phyloP scores from a whole-genome alignment of 495 filamentous ascomycete genomes.

The Daldinia grandis region DNA sequence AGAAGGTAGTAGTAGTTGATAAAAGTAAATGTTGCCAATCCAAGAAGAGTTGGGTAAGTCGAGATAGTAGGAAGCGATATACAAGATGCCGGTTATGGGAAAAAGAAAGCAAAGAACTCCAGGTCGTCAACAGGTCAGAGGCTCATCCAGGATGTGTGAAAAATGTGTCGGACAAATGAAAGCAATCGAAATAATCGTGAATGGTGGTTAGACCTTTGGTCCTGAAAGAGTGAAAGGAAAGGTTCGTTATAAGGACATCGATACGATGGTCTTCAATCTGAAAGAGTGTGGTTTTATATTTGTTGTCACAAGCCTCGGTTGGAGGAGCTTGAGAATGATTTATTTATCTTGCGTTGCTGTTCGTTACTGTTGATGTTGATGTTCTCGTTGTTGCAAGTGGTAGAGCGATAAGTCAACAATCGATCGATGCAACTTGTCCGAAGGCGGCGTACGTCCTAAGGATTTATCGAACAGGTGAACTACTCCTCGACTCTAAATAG shows the following conservation, averaged over 20 bases:
- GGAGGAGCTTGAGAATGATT: conserved; percentile 24
- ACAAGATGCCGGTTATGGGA: conserved; percentile 53
- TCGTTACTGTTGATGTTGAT: conserved; percentile 11
- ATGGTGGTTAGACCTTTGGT: conserved; percentile 57
- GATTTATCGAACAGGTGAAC: conserved; percentile 22
- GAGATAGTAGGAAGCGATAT: conserved; percentile 52
- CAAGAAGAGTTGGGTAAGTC: conserved; percentile 44
- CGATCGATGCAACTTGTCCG: conserved; percentile 44
- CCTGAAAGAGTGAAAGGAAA: conserved; percentile 63
- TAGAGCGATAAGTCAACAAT: conserved; percentile 36
- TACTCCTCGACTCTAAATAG: conserved; percentile 24
- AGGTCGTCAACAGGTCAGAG: conserved; percentile 67
- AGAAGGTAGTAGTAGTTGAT: conserved; percentile 40
- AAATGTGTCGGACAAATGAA: conserved; percentile 65
- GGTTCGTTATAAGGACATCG: conserved; percentile 75
- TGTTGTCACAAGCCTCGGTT: conserved; percentile 45
- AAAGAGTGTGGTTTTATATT: conserved; percentile 52
- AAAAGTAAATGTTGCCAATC: conserved; percentile 28
- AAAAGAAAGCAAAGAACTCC: conserved; percentile 62
- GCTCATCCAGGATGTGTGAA: conserved; percentile 70
- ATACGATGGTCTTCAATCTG: conserved; percentile 56
- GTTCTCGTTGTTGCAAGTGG: conserved; percentile 14
- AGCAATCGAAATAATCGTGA: conserved; percentile 57
- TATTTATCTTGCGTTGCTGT: conserved; percentile 38
- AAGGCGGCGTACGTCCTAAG: conserved; percentile 38